These are phyloP conservation scores for Nothopassalora personata DNA, from an alignment of 2,329 filamentous ascomycete species.

Conservation along the genomic window DNA sequence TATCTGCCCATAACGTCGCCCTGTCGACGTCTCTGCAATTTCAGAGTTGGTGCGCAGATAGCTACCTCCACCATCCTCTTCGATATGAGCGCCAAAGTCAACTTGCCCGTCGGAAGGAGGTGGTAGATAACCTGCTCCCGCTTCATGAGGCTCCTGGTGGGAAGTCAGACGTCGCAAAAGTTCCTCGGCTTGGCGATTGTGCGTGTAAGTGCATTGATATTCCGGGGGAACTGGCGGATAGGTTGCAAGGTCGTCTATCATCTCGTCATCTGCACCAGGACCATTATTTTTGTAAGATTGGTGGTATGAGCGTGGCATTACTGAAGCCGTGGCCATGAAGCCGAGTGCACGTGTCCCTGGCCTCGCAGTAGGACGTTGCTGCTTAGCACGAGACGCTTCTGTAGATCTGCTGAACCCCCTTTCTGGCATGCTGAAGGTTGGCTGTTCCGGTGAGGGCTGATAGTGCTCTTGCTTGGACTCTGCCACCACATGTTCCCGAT, in stretches of 20 bases:
- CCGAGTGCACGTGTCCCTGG: neutral
- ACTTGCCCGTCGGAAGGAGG: neutral
- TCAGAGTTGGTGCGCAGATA: neutral
- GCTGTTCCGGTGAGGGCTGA: neutral
- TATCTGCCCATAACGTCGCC: neutral
- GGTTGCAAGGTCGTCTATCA: conserved; percentile 10
- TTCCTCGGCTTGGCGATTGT: conserved; percentile 12
- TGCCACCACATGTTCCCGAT: neutral
- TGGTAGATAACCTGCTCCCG: neutral
- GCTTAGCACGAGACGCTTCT: neutral
- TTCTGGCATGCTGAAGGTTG: neutral
- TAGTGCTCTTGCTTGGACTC: neutral
- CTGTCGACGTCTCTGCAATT: neutral
- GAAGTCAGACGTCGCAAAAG: conserved; percentile 6
- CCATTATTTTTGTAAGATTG: too few species aligned
- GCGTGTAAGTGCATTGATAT: conserved; percentile 3
- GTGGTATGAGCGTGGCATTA: neutral
- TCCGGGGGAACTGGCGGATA: neutral
- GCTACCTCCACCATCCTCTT: neutral
- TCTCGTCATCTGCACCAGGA: conserved; percentile 6
- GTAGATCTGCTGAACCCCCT: conserved; percentile 7
- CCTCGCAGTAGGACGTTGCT: neutral
- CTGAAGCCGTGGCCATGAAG: neutral
- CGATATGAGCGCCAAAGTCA: neutral
- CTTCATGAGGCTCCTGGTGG: neutral